These are phyloP conservation scores for Rutstroemia sydowiana DNA, from an alignment of 2,329 filamentous ascomycete genomes.

Conservation along the genomic window DNA sequence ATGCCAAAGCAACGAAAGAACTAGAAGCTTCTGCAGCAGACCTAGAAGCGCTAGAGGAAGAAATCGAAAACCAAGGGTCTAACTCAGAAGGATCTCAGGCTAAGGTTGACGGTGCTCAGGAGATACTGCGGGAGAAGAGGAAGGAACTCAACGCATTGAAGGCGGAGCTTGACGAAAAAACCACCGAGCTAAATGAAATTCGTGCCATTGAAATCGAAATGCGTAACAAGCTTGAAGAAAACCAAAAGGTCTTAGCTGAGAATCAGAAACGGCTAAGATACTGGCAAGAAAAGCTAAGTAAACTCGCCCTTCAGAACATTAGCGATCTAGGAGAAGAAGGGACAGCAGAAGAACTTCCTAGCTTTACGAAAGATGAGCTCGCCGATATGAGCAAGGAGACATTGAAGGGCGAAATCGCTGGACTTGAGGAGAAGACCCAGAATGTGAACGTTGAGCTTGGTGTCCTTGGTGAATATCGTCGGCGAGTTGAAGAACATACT, in stretches of 20 bases:
- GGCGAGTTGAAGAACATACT: conserved; percentile 75
- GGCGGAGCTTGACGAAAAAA: conserved; percentile 78
- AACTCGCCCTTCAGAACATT: conserved; percentile 76
- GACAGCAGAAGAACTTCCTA: conserved; percentile 57
- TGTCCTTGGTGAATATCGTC: conserved; percentile 82
- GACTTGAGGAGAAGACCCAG: conserved; percentile 68
- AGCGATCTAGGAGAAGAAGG: conserved; percentile 57
- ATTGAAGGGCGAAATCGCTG: conserved; percentile 58
- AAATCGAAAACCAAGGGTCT: conserved; percentile 69
- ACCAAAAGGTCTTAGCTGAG: conserved; percentile 79
- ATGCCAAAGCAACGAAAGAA: conserved; percentile 72
- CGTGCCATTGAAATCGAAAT: conserved; percentile 92
- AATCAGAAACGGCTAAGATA: conserved; percentile 78
- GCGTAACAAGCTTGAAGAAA: conserved; percentile 95
- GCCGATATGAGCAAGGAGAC: conserved; percentile 58
- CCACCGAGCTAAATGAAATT: conserved; percentile 77
- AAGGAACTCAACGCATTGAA: conserved; percentile 74
- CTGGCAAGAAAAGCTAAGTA: conserved; percentile 85
- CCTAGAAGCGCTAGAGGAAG: conserved; percentile 68
- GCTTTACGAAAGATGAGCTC: conserved; percentile 67
- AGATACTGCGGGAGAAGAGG: conserved; percentile 70
- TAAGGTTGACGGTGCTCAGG: conserved; percentile 75
- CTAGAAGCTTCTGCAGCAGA: conserved; percentile 65
- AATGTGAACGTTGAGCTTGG: conserved; percentile 82
- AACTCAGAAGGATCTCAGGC: conserved; percentile 66